Evolutionary conservation across 192 early-diverging fungal species (phyloP).

Genomic region (Coemansia sp.): DNA sequence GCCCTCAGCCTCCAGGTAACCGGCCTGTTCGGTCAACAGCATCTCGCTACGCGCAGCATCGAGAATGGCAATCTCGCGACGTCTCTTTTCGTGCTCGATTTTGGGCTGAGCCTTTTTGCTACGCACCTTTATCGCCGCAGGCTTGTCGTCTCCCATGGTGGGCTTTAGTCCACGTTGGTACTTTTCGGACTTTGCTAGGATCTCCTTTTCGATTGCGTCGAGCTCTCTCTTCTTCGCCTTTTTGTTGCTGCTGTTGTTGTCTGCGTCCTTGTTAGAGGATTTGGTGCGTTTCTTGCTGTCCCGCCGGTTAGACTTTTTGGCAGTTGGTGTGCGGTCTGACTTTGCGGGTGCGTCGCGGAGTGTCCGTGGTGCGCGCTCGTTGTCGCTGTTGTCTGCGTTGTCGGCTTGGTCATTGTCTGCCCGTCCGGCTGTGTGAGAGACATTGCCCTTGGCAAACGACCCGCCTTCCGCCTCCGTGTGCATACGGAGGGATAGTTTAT

Average conservation of each 20-base stretch:
- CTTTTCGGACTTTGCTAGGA: constrained; percentile 25
- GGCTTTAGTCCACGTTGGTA: constrained; percentile 27
- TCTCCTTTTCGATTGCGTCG: constrained; percentile 11
- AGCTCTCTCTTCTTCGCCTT: constrained; percentile 1
- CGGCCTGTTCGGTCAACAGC: constrained; percentile 72
- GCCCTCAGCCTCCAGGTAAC: constrained; percentile 84
- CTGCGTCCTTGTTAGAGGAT: background rate
- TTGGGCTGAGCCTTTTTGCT: constrained; percentile 73
- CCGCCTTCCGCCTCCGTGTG: constrained; percentile 3
- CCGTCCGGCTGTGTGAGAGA: background rate
- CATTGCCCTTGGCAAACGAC: constrained; percentile 12
- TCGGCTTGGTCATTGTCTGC: background rate
- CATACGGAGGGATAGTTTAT: background rate
- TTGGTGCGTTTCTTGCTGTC: constrained; percentile 5
- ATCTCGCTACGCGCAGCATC: constrained; percentile 78
- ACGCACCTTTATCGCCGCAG: constrained; percentile 22
- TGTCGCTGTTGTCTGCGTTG: constrained; percentile 10
- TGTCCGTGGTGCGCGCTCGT: constrained; percentile 11
- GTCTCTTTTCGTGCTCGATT: constrained; percentile 61
- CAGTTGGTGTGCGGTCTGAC: background rate
- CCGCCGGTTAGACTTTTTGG: constrained; percentile 8
- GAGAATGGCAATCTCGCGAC: constrained; percentile 63
- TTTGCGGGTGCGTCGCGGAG: constrained; percentile 22
- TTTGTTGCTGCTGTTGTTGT: background rate
- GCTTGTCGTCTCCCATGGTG: background rate